Conservation (phyloP, 2,329 filamentous ascomycete species). For the Clonostachys rosea region DNA sequence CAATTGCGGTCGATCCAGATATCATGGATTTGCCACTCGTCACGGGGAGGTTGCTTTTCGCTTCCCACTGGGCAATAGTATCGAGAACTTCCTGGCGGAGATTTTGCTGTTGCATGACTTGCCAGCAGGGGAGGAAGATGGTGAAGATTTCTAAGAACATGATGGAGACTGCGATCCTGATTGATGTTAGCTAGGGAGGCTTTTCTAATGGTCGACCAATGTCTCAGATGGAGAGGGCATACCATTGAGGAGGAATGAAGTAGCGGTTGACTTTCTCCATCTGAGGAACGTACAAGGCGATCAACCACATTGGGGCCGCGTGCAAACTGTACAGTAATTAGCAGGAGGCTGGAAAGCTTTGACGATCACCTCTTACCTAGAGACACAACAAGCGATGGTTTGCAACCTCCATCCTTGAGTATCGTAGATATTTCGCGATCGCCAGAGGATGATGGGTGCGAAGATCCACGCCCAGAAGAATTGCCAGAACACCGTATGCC, state of each 20-base stretch:
- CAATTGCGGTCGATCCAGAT: constrained; percentile 8
- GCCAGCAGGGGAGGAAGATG: constrained; percentile 58
- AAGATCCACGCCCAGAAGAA: constrained; percentile 59
- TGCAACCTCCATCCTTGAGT: constrained; percentile 63
- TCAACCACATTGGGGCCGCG: constrained; percentile 63
- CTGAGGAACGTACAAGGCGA: constrained; percentile 47
- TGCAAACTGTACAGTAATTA: constrained; percentile 40
- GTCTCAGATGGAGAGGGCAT: constrained; percentile 15
- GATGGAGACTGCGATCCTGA: constrained; percentile 54
- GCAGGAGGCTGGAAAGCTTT: neutral
- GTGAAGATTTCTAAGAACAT: constrained; percentile 59
- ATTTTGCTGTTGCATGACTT: constrained; percentile 41
- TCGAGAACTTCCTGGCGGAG: constrained; percentile 42
- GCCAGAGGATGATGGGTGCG: constrained; percentile 57
- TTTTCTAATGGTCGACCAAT: neutral
- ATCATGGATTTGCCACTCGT: constrained; percentile 23
- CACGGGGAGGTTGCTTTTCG: constrained; percentile 24
- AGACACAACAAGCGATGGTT: constrained; percentile 47
- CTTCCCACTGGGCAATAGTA: constrained; percentile 42
- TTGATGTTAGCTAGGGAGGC: neutral
- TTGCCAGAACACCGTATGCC: constrained; percentile 46
- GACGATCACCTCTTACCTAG: constrained; percentile 25
- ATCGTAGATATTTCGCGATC: constrained; percentile 55
- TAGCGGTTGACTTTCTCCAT: constrained; percentile 47
- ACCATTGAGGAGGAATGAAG: constrained; percentile 60